These are phyloP conservation scores for Scortechinia acanthostroma DNA, from an alignment of 2,329 filamentous ascomycete species.

Conservation along the genomic window DNA sequence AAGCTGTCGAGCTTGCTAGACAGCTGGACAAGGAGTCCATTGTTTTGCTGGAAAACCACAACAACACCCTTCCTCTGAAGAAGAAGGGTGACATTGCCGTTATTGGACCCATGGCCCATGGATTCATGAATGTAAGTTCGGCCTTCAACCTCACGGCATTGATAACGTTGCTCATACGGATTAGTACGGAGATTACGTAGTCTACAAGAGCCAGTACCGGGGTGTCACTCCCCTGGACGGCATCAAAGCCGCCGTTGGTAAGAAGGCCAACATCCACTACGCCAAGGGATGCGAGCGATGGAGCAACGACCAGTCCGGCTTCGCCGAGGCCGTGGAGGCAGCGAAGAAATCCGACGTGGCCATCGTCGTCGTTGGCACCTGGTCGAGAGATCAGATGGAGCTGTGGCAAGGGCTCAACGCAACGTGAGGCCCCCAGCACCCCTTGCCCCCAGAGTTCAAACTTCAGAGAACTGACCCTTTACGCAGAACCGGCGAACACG, in stretches of 20 bases:
- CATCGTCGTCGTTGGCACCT: slow-evolving; percentile 69
- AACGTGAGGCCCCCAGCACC: too few species aligned
- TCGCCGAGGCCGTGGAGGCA: slow-evolving; percentile 56
- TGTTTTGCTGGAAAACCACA: slow-evolving; percentile 50
- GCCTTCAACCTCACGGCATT: slow-evolving; percentile 13
- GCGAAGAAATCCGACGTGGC: slow-evolving; percentile 65
- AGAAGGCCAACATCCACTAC: slow-evolving; percentile 54
- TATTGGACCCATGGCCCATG: slow-evolving; percentile 70
- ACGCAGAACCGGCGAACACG: slow-evolving; percentile 71
- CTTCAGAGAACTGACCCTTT: slow-evolving; percentile 6
- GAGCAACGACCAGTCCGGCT: slow-evolving; percentile 64
- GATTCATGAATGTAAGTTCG: slow-evolving; percentile 55
- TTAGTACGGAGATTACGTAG: slow-evolving; percentile 69
- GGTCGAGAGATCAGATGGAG: slow-evolving; percentile 67
- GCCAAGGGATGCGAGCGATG: slow-evolving; percentile 67
- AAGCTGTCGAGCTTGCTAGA: slow-evolving; percentile 48
- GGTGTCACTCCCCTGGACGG: slow-evolving; percentile 67
- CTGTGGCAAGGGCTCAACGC: slow-evolving; percentile 67
- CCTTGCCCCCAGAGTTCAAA: too few species aligned
- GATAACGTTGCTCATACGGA: slow-evolving; percentile 10
- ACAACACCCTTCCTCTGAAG: slow-evolving; percentile 40
- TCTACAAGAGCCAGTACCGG: slow-evolving; percentile 51
- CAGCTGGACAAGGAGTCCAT: slow-evolving; percentile 60
- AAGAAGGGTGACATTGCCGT: slow-evolving; percentile 66
- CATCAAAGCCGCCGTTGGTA: slow-evolving; percentile 52